Percentiles rank a stretch among this genome's conserved stretches.
Evolutionary conservation across 1,284 basidiomycete species (phyloP).

Genomic region (Moesziomyces aphidis): DNA sequence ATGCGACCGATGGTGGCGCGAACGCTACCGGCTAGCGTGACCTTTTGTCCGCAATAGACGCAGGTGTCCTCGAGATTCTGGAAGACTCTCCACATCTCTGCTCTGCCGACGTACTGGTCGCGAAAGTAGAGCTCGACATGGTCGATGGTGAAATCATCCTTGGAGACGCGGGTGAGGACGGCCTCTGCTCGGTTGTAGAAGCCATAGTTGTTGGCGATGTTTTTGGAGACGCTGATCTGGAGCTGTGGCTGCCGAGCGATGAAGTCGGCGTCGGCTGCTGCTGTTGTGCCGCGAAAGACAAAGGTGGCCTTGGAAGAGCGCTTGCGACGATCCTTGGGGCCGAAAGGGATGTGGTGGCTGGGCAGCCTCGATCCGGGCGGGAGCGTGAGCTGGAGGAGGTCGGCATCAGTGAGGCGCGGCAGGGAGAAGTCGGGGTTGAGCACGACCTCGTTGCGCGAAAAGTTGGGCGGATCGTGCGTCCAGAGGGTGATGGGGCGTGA

Average conservation of each 20-base stretch:
- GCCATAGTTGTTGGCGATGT: constrained; percentile 55
- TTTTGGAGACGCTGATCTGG: constrained; percentile 59
- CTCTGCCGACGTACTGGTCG: constrained; percentile 66
- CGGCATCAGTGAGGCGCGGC: constrained; percentile 55
- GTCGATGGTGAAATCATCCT: constrained; percentile 54
- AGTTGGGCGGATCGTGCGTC: constrained; percentile 66
- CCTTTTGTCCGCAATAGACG: constrained; percentile 66
- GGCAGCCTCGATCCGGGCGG: constrained; percentile 22
- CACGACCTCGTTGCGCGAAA: constrained; percentile 61
- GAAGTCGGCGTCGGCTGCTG: constrained; percentile 54
- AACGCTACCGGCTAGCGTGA: constrained; percentile 62
- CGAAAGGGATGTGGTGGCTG: constrained; percentile 30
- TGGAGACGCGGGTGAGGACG: constrained; percentile 52
- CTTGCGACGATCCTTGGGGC: constrained; percentile 33
- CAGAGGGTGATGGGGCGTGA: constrained; percentile 55
- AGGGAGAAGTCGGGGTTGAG: constrained; percentile 59
- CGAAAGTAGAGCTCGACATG: constrained; percentile 67
- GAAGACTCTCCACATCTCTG: constrained; percentile 67
- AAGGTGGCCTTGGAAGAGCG: constrained; percentile 41
- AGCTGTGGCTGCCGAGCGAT: constrained; percentile 52
- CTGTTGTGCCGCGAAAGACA: constrained; percentile 57
- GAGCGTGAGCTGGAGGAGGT: constrained; percentile 57
- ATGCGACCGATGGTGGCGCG: constrained; percentile 64
- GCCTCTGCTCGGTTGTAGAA: constrained; percentile 61
- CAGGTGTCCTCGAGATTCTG: constrained; percentile 62